These are phyloP conservation scores for Cryptomeria japonica DNA, from an alignment of 75 land plant species.

Conservation along the genomic window DNA sequence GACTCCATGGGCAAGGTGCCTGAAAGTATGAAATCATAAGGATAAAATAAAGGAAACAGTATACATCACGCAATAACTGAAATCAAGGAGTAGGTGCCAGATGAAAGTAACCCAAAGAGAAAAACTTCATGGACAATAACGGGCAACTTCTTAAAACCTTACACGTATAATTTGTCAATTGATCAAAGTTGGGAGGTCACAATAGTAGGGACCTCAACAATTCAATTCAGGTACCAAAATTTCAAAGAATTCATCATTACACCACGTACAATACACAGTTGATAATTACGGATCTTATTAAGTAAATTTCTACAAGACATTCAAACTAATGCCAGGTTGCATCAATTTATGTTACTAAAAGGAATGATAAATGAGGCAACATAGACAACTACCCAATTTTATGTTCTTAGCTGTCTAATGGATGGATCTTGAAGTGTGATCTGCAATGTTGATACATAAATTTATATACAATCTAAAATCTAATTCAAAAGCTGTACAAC, in stretches of 20 bases:
- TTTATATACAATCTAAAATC: too few relatives aligned
- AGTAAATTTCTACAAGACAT: background rate
- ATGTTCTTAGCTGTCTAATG: too few relatives aligned
- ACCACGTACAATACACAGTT: background rate
- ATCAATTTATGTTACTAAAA: too few relatives aligned
- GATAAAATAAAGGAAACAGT: background rate
- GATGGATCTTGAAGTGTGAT: too few relatives aligned
- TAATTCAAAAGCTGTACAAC: too few relatives aligned
- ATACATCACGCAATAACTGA: background rate
- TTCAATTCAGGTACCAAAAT: background rate
- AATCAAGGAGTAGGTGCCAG: background rate
- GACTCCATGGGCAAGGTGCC: background rate
- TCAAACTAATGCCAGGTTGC: background rate
- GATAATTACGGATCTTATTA: background rate
- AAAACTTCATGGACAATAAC: background rate
- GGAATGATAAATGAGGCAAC: too few relatives aligned
- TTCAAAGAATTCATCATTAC: background rate
- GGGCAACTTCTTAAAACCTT: background rate
- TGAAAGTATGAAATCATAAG: background rate
- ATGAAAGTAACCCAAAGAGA: background rate
- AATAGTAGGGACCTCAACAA: too few relatives aligned
- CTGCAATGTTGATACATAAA: too few relatives aligned
- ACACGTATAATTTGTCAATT: background rate
- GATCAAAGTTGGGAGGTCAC: background rate
- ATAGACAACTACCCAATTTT: too few relatives aligned